phyloP scores from a whole-genome alignment of 305 asterid genomes.

The Nicotiana rustica region DNA sequence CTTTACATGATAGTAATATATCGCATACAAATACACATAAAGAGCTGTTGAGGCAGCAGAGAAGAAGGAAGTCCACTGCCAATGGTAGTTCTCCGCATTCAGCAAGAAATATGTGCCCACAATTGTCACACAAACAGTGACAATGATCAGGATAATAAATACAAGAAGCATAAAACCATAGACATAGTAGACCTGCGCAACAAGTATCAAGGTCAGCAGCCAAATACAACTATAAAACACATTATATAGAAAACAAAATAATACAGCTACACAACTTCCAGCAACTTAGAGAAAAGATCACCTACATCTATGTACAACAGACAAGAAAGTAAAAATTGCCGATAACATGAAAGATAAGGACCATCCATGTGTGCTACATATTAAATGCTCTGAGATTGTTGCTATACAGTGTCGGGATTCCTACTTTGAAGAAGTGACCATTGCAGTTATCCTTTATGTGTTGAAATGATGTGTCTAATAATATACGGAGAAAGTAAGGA shows the following conservation, averaged over 20 bases:
- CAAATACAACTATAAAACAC: too few species aligned
- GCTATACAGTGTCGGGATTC: not conserved
- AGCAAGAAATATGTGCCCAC: constrained; percentile 59
- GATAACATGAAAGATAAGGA: not conserved
- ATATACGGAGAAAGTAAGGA: not conserved
- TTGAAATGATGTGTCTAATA: not conserved
- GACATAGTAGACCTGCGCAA: constrained; percentile 46
- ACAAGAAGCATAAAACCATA: constrained; percentile 49
- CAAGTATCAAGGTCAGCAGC: not conserved
- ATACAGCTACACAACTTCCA: not conserved
- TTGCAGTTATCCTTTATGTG: constrained; percentile 7
- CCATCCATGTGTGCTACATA: not conserved
- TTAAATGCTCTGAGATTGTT: constrained; percentile 16
- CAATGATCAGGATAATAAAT: constrained; percentile 48
- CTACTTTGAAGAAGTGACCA: constrained; percentile 24
- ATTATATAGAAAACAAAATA: not conserved
- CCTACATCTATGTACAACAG: not conserved
- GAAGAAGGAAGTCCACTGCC: constrained; percentile 64
- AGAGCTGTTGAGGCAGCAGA: constrained; percentile 58
- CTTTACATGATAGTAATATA: constrained; percentile 55
- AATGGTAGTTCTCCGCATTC: constrained; percentile 58
- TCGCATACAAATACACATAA: constrained; percentile 52
- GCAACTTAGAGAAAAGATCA: too few species aligned
- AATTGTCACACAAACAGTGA: constrained; percentile 52
- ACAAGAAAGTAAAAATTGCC: not conserved